Evolutionary conservation across 2,329 filamentous ascomycete genomes (phyloP), one percentile per base, ranked within the genome.

Genomic region (Gnomoniopsis smithogilvyi): DNA sequence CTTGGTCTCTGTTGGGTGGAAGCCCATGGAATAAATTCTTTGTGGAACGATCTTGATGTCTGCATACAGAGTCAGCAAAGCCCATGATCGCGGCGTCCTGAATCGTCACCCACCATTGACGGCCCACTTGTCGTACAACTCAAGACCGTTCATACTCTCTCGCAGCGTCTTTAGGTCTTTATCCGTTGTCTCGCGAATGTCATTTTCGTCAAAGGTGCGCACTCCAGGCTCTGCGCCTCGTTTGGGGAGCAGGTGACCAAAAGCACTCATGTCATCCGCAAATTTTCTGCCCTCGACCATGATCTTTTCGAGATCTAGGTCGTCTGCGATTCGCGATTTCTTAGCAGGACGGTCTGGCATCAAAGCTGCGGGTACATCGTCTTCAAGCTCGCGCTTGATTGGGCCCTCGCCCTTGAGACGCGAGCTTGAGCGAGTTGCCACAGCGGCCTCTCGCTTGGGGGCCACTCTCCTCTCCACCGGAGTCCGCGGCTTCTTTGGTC

Each of bases 31-130:
- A 69, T 98, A 99, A 15, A 96, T 83, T 55, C 94, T 79, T 65
- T 96, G 92, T 0, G 92, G 93, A 0, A 90, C 94, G 51, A 97
- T 88, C 70, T 97, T 98, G 67, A 97, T 95, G 55, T 91, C 91
- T 92, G 65, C 1, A 15, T n/a, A 11, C 24, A n/a, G 10, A 41
- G 30, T 19, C 15, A 46, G 60, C 51, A 60, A 24, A 17, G 7
- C 34, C 50, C 6, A 17, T 36, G 22, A 8, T 3, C 19, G 21
- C 38, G 61, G 12, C 26, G 33, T 56, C 15, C 6, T 24, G 14
- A 2, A 22, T 15, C 12, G 10, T 15, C 50, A 72, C 82, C 62
- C 75, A 90, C 91, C 84, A 67, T 88, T 93, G 0, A 93, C 92
- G 21, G 86, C 83, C 81, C 91, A 96, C 15, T 87, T 86, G 59